phyloP scores from a whole-genome alignment of 1,139 yeast species.

The Sugiyamaella grinbergsii region DNA sequence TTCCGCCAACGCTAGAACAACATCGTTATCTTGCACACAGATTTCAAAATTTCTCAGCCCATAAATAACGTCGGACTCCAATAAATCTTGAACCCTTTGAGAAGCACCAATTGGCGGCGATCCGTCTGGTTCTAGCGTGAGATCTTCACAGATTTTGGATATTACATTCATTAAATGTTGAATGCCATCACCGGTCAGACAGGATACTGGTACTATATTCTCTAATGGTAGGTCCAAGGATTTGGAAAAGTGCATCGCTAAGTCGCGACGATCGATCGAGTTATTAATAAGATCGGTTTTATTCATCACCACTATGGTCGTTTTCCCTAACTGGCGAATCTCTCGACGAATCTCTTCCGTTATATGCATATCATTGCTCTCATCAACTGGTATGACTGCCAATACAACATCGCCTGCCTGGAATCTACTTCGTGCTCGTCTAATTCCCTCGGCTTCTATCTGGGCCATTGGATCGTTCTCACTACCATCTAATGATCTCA shows the following conservation, averaged over 20 bases:
- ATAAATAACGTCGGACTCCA: conserved; percentile 68
- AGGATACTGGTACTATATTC: conserved; percentile 58
- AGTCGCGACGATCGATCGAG: conserved; percentile 4
- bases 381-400: conserved; percentile 38
- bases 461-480: conserved; percentile 43
- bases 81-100: conserved; percentile 69
- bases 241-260: conserved; percentile 22
- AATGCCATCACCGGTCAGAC: conserved; percentile 61
- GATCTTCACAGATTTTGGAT: conserved; percentile 49
- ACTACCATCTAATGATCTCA: conserved; percentile 50
- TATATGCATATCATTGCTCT: conserved; percentile 1
- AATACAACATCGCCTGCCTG: conserved; percentile 63
- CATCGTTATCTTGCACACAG: conserved; percentile 55
- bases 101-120: conserved; percentile 56
- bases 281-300: conserved; percentile 37
- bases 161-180: conserved; percentile 47
- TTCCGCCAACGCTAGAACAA: conserved; percentile 80
- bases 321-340: conserved; percentile 34
- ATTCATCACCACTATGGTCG: conserved; percentile 39
- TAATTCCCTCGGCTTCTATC: conserved; percentile 84
- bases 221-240: conserved; percentile 39
- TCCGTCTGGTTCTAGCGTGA: conserved; percentile 36
- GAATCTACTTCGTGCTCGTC: conserved; percentile 64
- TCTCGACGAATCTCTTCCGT: conserved; percentile 32
- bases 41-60: conserved; percentile 64